phyloP scores from a whole-genome alignment of 2,329 filamentous ascomycete species.

The Trematosphaeria pertusa region DNA sequence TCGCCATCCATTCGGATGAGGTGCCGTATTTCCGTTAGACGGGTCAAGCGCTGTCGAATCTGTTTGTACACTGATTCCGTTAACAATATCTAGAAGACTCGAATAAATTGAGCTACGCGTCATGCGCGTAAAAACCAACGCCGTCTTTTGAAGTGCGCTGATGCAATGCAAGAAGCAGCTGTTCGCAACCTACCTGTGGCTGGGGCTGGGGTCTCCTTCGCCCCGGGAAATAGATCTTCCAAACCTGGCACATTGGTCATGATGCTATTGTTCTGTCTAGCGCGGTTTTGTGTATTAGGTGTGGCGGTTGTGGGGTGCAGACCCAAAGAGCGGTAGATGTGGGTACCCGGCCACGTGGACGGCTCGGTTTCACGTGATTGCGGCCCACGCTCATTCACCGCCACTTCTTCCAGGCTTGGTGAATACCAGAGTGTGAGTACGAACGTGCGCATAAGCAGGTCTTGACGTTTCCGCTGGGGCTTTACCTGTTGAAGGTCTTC shows the following conservation, averaged over 20 bases:
- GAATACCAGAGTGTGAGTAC: too few species aligned
- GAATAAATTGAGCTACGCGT: not conserved
- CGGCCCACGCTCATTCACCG: too few species aligned
- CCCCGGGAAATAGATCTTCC: not conserved
- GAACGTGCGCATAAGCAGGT: too few species aligned
- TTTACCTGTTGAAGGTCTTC: too few species aligned
- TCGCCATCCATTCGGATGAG: not conserved
- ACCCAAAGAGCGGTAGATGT: not conserved
- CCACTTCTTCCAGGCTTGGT: too few species aligned
- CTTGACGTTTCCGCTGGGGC: too few species aligned
- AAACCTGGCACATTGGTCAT: not conserved
- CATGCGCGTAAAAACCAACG: not conserved
- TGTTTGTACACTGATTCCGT: not conserved
- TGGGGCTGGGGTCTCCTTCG: not conserved
- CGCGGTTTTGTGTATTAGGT: too few species aligned
- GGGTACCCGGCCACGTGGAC: not conserved
- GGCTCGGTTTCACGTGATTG: too few species aligned
- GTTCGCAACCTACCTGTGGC: slow-evolving; percentile 2
- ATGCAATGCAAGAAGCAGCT: not conserved
- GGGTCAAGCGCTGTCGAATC: not conserved
- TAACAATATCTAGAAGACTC: too few species aligned
- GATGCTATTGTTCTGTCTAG: not conserved
- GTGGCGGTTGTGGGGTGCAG: not conserved
- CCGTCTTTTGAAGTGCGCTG: not conserved
- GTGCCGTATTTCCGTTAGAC: not conserved